Evolutionary conservation across 129 eudicot species (phyloP).

Genomic region (Escallonia rubra): DNA sequence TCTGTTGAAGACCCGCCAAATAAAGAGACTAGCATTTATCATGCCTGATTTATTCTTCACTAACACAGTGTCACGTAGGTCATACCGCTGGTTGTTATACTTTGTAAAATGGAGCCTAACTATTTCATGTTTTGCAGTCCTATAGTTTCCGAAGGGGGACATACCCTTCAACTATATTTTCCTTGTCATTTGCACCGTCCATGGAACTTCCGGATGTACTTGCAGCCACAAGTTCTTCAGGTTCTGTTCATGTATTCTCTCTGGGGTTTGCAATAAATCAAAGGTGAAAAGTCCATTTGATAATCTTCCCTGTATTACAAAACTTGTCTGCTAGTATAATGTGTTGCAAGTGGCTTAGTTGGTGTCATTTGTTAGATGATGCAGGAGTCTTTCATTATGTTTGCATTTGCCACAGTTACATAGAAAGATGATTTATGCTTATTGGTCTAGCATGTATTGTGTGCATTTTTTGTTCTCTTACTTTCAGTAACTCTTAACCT

Average conservation of each 20-base stretch:
- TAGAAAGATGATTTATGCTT: too few relatives aligned
- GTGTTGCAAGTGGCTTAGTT: too few relatives aligned
- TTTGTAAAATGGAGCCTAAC: conserved; percentile 10
- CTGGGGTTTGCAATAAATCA: conserved; percentile 57
- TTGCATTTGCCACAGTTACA: too few relatives aligned
- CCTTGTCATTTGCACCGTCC: conserved; percentile 85
- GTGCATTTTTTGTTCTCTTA: too few relatives aligned
- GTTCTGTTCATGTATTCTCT: conserved; percentile 71
- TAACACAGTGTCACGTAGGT: neutral
- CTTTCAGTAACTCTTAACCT: too few relatives aligned
- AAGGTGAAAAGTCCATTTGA: conserved; percentile 40
- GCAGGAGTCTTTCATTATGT: too few relatives aligned
- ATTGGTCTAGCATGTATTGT: too few relatives aligned
- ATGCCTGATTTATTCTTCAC: neutral
- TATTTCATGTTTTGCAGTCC: conserved; percentile 43
- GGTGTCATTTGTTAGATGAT: too few relatives aligned
- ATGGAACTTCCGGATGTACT: conserved; percentile 76
- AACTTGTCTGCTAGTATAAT: too few relatives aligned
- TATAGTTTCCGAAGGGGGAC: conserved; percentile 95
- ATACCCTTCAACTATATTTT: conserved; percentile 74
- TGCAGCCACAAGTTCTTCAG: conserved; percentile 88
- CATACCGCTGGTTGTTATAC: neutral
- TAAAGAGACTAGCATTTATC: neutral
- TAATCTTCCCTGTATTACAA: neutral
- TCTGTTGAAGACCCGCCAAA: neutral